Conservation (phyloP, 2,329 filamentous ascomycete species). For the Ceratocystis diversiconidia region DNA sequence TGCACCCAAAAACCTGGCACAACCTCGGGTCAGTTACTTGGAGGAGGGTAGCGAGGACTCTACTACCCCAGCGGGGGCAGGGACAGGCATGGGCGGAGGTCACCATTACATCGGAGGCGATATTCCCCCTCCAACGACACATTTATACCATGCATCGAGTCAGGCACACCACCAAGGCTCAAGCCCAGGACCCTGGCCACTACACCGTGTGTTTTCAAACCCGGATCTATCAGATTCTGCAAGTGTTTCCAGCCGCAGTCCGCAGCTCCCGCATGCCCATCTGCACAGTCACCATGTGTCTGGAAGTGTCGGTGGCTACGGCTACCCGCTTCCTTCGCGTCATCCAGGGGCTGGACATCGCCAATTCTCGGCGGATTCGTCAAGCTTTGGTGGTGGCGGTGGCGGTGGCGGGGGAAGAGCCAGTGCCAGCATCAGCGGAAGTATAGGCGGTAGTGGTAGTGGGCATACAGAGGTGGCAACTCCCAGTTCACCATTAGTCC, state of each 20-base stretch:
- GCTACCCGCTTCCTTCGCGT: not conserved
- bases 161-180: slow-evolving; percentile 20
- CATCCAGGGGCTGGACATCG: slow-evolving; percentile 13
- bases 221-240: slow-evolving; percentile 30
- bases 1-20: not conserved
- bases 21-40: not conserved
- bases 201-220: slow-evolving; percentile 33
- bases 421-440: slow-evolving; percentile 22
- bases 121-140: not conserved
- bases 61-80: slow-evolving; percentile 19
- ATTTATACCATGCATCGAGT: not conserved
- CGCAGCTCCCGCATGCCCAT: not conserved
- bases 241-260: slow-evolving; percentile 17
- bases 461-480: slow-evolving; percentile 22
- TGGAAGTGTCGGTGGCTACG: not conserved
- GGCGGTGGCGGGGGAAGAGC: not conserved
- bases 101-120: not conserved
- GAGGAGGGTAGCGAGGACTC: slow-evolving; percentile 20
- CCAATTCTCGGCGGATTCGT: not conserved
- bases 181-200: slow-evolving; percentile 25
- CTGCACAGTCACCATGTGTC: not conserved
- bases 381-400: not conserved
- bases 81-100: slow-evolving; percentile 16
- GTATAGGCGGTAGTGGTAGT: slow-evolving; percentile 34
- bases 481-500: slow-evolving; percentile 17